phyloP scores from a whole-genome alignment of 352 stramenopile species.

The Pythium pectinolyticum region DNA sequence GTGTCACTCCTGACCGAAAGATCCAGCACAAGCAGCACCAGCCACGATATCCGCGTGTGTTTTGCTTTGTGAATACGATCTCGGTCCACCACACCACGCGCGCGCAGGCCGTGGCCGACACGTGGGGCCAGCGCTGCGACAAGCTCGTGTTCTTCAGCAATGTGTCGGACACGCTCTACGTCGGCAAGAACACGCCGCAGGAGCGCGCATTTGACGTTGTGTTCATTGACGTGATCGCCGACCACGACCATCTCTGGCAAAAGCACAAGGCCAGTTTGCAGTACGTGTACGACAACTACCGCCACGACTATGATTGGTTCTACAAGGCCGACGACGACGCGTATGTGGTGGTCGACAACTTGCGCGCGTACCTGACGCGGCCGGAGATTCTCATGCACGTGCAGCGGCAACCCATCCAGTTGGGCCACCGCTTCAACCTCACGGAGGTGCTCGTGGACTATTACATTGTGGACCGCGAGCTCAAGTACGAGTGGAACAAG shows the following conservation, averaged over 20 bases:
- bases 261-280: constrained; percentile 77
- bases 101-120: constrained; percentile 67
- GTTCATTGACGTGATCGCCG: constrained; percentile 60
- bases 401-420: constrained; percentile 63
- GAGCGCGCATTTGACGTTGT: constrained; percentile 57
- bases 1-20: constrained; percentile 33
- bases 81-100: constrained; percentile 61
- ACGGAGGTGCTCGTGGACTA: constrained; percentile 71
- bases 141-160: constrained; percentile 87
- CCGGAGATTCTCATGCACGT: constrained; percentile 67
- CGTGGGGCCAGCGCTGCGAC: constrained; percentile 78
- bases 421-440: constrained; percentile 80
- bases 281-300: constrained; percentile 71
- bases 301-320: constrained; percentile 84
- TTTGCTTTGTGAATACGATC: constrained; percentile 86
- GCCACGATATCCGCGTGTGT: constrained; percentile 44
- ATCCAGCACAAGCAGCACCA: neutral
- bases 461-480: constrained; percentile 66
- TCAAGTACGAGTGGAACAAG: constrained; percentile 53
- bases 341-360: constrained; percentile 81
- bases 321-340: constrained; percentile 86
- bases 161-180: constrained; percentile 45
- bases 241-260: constrained; percentile 84
- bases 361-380: constrained; percentile 55
- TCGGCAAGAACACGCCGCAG: constrained; percentile 27